A percentile compares a stretch with the other conserved stretches of the same genome.
Conservation (phyloP, 164 flowering plant genomes). For the Tetrastigma voinierianum region DNA sequence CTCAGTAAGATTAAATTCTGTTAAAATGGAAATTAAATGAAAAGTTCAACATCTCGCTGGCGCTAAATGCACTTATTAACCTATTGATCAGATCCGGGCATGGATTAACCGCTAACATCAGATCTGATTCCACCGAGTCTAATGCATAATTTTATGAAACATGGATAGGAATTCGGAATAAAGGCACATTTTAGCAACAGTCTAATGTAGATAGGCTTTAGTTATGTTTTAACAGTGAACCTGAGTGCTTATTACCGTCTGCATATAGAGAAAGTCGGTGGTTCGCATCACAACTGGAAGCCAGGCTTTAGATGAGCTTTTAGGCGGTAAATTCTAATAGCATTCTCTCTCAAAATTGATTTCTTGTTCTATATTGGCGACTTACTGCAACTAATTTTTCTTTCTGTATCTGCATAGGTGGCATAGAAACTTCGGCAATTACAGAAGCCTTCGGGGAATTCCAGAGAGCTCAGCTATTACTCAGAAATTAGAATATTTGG, state of each 20-base stretch:
- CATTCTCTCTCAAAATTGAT: not conserved
- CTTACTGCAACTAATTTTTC: not conserved
- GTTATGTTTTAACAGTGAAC: not conserved
- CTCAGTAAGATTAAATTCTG: constrained; percentile 55
- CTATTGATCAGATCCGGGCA: too few relatives aligned
- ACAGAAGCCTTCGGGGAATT: constrained; percentile 99
- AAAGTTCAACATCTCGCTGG: not conserved
- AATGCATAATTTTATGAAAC: not conserved
- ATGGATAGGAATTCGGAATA: not conserved
- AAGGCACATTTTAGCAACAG: not conserved
- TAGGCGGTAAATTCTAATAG: constrained; percentile 64
- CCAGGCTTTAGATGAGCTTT: constrained; percentile 91
- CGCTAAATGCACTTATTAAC: too few relatives aligned
- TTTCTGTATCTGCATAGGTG: constrained; percentile 50
- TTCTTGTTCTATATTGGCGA: not conserved
- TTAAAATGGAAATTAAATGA: not conserved
- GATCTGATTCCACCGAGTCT: too few relatives aligned
- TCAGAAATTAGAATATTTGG: too few relatives aligned
- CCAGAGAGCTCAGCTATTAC: constrained; percentile 12
- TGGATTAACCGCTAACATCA: too few relatives aligned
- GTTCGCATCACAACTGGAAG: constrained; percentile 92
- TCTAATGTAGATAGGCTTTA: not conserved
- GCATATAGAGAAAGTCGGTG: constrained; percentile 74
- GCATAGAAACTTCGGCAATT: constrained; percentile 80
- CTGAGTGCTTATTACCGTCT: constrained; percentile 3